phyloP scores from a whole-genome alignment of 805 yeast species.

The Yarrowia deformans region DNA sequence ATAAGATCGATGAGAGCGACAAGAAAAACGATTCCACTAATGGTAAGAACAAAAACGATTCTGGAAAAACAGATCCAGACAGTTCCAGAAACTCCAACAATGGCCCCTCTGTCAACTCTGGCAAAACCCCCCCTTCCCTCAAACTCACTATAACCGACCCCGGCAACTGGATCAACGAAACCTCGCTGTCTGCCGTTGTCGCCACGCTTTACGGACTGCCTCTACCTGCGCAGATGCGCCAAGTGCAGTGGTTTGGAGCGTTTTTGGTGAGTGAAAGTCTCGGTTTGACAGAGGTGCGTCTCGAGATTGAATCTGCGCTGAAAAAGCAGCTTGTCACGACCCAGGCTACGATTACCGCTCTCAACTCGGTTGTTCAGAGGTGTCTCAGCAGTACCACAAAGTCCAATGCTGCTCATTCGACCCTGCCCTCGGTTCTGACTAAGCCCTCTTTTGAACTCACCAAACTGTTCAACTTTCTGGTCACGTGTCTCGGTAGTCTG shows the following conservation, averaged over 20 bases:
- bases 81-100: too few relatives aligned
- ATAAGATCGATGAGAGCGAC: too few relatives aligned
- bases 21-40: too few relatives aligned
- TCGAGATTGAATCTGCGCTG: neutral
- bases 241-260: conserved; percentile 13
- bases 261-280: neutral
- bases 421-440: neutral
- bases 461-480: neutral
- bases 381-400: neutral
- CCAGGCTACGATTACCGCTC: conserved; percentile 14
- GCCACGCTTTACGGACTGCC: conserved; percentile 32
- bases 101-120: too few relatives aligned
- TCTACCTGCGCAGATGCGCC: neutral
- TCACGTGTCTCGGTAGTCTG: conserved; percentile 15
- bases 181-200: neutral
- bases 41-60: too few relatives aligned
- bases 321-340: conserved; percentile 5
- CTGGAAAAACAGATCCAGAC: too few relatives aligned
- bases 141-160: conserved; percentile 6
- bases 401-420: neutral
- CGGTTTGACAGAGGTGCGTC: neutral
- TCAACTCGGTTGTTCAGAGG: neutral
- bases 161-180: neutral
- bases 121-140: neutral
- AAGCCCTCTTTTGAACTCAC: neutral